Percentiles rank a stretch among this genome's conserved stretches.
phyloP scores from a whole-genome alignment of 2,329 filamentous ascomycete genomes.

The Paecilomyces niveus region DNA sequence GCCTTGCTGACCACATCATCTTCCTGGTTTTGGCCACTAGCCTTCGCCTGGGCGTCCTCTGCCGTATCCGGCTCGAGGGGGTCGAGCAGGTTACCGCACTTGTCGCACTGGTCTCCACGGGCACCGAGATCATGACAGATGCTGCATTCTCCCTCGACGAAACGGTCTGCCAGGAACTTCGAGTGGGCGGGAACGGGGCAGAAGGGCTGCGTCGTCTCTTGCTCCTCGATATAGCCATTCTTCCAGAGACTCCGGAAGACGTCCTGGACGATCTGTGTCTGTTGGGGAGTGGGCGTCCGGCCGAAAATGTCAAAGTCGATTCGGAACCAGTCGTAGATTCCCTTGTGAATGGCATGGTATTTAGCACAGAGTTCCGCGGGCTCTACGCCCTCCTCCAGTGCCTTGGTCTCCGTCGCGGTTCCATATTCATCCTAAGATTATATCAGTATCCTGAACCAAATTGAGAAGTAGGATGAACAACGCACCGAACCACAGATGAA shows the following conservation, averaged over 20 bases:
- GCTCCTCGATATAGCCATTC: slow-evolving; percentile 82
- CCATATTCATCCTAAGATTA: slow-evolving; percentile 69
- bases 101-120: slow-evolving; percentile 67
- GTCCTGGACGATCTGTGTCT: slow-evolving; percentile 87
- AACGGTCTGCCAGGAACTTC: slow-evolving; percentile 74
- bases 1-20: slow-evolving; percentile 9
- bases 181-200: slow-evolving; percentile 55
- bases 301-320: slow-evolving; percentile 94
- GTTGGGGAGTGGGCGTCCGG: slow-evolving; percentile 78
- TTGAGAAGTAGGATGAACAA: slow-evolving; percentile 47
- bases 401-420: slow-evolving; percentile 92
- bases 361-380: slow-evolving; percentile 84
- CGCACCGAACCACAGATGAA: slow-evolving; percentile 67
- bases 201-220: slow-evolving; percentile 81
- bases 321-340: slow-evolving; percentile 93
- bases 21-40: background rate
- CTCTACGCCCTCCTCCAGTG: slow-evolving; percentile 76
- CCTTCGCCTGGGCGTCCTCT: background rate
- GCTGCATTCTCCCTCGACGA: slow-evolving; percentile 42
- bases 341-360: slow-evolving; percentile 83
- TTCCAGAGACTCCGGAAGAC: slow-evolving; percentile 84
- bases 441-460: slow-evolving; percentile 57
- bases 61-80: slow-evolving; percentile 49
- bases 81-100: slow-evolving; percentile 65
- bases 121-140: slow-evolving; percentile 58